Conservation (phyloP, 2,329 filamentous ascomycete genomes). For the Fusarium decemcellulare region DNA sequence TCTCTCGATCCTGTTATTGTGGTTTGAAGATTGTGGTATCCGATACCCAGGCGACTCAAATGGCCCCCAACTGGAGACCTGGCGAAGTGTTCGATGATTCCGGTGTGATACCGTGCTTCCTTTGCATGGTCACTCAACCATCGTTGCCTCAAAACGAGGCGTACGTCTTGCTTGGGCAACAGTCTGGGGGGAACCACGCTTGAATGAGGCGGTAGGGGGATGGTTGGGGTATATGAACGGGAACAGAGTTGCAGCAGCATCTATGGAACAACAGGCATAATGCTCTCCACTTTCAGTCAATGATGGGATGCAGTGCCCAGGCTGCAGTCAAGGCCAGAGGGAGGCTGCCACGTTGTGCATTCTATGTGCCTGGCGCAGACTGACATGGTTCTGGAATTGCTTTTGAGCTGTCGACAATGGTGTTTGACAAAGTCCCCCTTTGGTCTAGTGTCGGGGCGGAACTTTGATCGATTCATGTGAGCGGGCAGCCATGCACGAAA, state of each 20-base stretch:
- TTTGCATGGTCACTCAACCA: conserved; percentile 34
- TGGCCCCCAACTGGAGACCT: conserved; percentile 13
- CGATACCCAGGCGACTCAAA: conserved; percentile 1
- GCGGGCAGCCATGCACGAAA: conserved; percentile 50
- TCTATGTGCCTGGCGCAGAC: conserved; percentile 35
- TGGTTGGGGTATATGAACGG: conserved; percentile 35
- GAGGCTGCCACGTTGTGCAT: conserved; percentile 48
- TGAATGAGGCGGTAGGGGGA: conserved; percentile 37
- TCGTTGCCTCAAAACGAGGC: conserved; percentile 18
- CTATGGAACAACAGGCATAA: conserved; percentile 10
- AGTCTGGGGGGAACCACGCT: conserved; percentile 13
- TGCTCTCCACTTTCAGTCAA: conserved; percentile 29
- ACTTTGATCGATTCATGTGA: conserved; percentile 52
- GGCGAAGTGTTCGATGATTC: conserved; percentile 11
- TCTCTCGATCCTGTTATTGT: background rate
- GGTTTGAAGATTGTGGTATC: conserved; percentile 1
- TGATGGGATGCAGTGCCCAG: conserved; percentile 33
- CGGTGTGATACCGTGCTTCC: conserved; percentile 36
- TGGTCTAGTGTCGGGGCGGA: conserved; percentile 23
- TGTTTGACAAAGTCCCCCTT: conserved; percentile 27
- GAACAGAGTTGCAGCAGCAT: conserved; percentile 29
- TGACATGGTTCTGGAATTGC: conserved; percentile 30
- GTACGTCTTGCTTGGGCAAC: conserved; percentile 22
- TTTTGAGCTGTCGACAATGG: conserved; percentile 34
- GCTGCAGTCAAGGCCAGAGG: conserved; percentile 40